These are phyloP conservation scores for Paragyromitra xinjiangensis DNA, from an alignment of 495 filamentous ascomycete species.

Conservation along the genomic window DNA sequence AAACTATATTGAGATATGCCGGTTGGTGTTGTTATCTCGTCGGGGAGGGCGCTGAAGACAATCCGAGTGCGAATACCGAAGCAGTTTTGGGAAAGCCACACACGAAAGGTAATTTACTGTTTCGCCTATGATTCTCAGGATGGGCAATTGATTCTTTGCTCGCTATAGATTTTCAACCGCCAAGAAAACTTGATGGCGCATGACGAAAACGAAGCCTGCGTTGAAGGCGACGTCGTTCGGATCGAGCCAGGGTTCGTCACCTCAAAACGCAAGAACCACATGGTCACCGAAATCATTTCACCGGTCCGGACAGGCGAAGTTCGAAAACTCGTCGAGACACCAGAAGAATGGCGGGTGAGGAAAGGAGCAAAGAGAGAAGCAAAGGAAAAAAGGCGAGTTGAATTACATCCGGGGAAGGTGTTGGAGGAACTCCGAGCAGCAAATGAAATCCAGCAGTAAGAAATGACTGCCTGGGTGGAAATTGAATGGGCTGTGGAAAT, in stretches of 20 bases:
- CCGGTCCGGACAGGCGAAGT: slow-evolving; percentile 40
- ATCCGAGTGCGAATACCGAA: slow-evolving; percentile 45
- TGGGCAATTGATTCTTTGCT: background rate
- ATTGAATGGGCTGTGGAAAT: background rate
- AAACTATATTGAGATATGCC: slow-evolving; percentile 19
- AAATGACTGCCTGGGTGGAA: background rate
- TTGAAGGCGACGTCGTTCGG: slow-evolving; percentile 45
- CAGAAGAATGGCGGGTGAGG: slow-evolving; percentile 31
- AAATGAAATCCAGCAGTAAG: background rate
- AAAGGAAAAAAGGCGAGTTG: slow-evolving; percentile 27
- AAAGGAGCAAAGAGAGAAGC: slow-evolving; percentile 22
- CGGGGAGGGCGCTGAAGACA: slow-evolving; percentile 44
- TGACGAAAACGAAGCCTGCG: slow-evolving; percentile 47
- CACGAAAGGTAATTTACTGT: slow-evolving; percentile 36
- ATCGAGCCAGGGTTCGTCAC: slow-evolving; percentile 36
- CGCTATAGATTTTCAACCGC: slow-evolving; percentile 16
- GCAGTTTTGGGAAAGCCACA: slow-evolving; percentile 33
- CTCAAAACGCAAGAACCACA: slow-evolving; percentile 45
- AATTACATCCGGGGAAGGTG: background rate
- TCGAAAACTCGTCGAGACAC: slow-evolving; percentile 36
- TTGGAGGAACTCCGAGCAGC: background rate
- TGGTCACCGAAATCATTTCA: slow-evolving; percentile 48
- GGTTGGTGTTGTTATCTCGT: slow-evolving; percentile 44
- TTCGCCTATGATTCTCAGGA: background rate
- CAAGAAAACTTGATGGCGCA: slow-evolving; percentile 41